phyloP scores from a whole-genome alignment of 2,329 filamentous ascomycete species.

The Cladorrhinum sp. region DNA sequence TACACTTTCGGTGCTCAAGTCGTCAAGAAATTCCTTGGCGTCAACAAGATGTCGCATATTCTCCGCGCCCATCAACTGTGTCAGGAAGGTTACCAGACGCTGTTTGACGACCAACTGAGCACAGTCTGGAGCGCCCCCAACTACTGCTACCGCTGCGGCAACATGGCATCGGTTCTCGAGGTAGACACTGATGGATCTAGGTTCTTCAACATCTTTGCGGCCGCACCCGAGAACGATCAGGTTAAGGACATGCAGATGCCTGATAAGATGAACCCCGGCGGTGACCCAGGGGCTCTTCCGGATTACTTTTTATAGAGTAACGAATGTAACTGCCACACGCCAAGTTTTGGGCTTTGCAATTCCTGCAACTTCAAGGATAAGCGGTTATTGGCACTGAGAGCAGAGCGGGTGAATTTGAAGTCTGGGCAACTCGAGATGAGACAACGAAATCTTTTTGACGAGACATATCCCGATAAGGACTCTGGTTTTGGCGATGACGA shows the following conservation, averaged over 20 bases:
- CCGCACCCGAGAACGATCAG: constrained; percentile 90
- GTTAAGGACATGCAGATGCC: constrained; percentile 81
- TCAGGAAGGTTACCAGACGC: constrained; percentile 94
- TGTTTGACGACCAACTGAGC: constrained; percentile 90
- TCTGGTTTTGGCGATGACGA: background rate
- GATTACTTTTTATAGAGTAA: constrained; percentile 63
- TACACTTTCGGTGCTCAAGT: constrained; percentile 98
- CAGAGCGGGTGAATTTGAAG: background rate
- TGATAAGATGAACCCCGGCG: constrained; percentile 68
- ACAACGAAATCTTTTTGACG: no score
- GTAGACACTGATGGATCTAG: constrained; percentile 90
- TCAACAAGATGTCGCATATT: constrained; percentile 98
- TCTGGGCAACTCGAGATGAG: background rate
- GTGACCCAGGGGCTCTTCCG: constrained; percentile 60
- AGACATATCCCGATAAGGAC: background rate
- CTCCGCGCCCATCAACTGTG: constrained; percentile 96
- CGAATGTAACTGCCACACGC: background rate
- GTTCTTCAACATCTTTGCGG: constrained; percentile 97
- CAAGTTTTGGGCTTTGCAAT: background rate
- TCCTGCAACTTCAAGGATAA: background rate
- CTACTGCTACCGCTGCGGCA: constrained; percentile 93
- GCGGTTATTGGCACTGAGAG: background rate
- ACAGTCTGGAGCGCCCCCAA: constrained; percentile 99
- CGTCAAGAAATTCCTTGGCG: constrained; percentile 94
- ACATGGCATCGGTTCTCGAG: constrained; percentile 94